Conservation (phyloP, 2,329 filamentous ascomycete species). For the Ambrosiella beaveri region DNA sequence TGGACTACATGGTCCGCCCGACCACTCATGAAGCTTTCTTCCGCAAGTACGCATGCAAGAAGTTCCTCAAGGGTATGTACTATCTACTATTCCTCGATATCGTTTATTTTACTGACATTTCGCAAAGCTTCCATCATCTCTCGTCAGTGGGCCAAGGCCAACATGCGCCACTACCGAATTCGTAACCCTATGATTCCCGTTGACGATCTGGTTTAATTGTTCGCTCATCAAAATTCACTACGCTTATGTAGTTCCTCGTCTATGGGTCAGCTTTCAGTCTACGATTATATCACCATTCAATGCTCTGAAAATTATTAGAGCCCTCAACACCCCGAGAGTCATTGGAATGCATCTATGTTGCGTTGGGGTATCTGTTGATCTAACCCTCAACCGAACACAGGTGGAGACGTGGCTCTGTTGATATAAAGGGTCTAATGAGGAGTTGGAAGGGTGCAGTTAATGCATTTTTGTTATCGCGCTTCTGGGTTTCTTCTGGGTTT, state of each 20-base stretch:
- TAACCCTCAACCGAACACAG: not conserved
- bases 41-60: conserved; percentile 99
- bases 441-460: conserved; percentile 9
- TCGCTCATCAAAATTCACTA: not conserved
- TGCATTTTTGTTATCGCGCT: conserved; percentile 12
- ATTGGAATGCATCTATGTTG: not conserved
- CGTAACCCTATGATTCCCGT: conserved; percentile 31
- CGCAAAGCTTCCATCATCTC: conserved; percentile 11
- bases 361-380: not conserved
- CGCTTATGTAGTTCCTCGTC: not conserved
- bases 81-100: not conserved
- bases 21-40: conserved; percentile 95
- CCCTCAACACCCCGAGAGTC: not conserved
- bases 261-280: conserved; percentile 1
- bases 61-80: conserved; percentile 87
- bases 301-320: not conserved
- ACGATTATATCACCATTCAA: conserved; percentile 1
- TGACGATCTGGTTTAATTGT: conserved; percentile 26
- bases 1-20: conserved; percentile 84
- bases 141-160: conserved; percentile 73
- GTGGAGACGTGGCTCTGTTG: not conserved
- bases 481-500: conserved; percentile 9
- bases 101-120: not conserved
- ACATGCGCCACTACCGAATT: conserved; percentile 40
- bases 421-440: not conserved